These are phyloP conservation scores for Colletotrichum sp. DNA, from an alignment of 2,329 filamentous ascomycete genomes.

Conservation along the genomic window DNA sequence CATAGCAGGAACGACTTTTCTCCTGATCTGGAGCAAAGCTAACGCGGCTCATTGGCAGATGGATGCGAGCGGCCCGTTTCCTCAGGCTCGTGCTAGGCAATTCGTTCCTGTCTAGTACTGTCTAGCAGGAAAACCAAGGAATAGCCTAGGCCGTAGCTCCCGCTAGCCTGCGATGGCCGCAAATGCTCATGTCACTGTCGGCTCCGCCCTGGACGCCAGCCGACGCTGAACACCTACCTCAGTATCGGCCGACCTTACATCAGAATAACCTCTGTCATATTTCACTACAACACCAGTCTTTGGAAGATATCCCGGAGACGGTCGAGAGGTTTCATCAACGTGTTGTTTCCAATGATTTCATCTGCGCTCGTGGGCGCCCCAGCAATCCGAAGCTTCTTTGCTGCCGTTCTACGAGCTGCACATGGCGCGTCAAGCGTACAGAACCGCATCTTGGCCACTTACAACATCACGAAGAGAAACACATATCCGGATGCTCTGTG, in stretches of 20 bases:
- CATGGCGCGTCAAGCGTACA: not conserved
- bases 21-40: not conserved
- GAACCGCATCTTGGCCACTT: not conserved
- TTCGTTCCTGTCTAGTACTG: not conserved
- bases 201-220: not conserved
- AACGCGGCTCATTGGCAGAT: not conserved
- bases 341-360: not conserved
- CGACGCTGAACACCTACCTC: not conserved
- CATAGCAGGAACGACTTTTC: not conserved
- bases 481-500: not conserved
- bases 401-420: not conserved
- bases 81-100: not conserved
- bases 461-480: not conserved
- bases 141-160: not conserved
- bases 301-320: not conserved
- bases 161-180: not conserved
- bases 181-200: not conserved
- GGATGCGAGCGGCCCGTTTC: constrained; percentile 10
- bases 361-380: not conserved
- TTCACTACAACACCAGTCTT: not conserved
- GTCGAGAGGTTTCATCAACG: not conserved
- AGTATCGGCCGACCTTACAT: not conserved
- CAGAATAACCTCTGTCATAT: not conserved
- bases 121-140: not conserved
- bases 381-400: not conserved